Evolutionary conservation across 345 rosid species (phyloP).

Genomic region (Toxicodendron radicans): DNA sequence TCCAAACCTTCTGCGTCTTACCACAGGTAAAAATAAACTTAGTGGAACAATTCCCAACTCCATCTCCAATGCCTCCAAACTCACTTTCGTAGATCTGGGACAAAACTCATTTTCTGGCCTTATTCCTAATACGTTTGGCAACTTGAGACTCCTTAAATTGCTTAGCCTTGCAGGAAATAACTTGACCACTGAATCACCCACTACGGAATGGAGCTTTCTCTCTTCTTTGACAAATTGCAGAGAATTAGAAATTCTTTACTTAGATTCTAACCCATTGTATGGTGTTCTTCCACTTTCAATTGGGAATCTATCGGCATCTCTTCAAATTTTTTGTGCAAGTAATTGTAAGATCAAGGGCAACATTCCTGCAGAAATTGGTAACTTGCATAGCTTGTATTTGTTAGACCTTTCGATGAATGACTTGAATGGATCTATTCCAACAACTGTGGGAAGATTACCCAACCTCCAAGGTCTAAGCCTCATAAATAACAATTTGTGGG

Average conservation of each 20-base stretch:
- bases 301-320: not conserved
- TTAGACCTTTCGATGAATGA: conserved; percentile 1
- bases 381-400: not conserved
- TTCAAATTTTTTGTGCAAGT: not conserved
- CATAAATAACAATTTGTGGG: not conserved
- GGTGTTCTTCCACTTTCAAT: not conserved
- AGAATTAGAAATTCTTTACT: rapidly evolving
- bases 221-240: not conserved
- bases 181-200: not conserved
- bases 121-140: conserved; percentile 8
- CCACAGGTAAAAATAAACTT: not conserved
- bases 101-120: conserved; percentile 11
- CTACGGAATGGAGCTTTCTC: not conserved
- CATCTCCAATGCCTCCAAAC: conserved; percentile 22
- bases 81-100: not conserved
- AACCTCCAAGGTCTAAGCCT: not conserved
- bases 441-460: not conserved
- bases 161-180: not conserved
- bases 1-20: conserved; percentile 8
- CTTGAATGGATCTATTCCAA: conserved; percentile 4
- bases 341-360: conserved; percentile 7
- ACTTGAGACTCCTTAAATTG: not conserved
- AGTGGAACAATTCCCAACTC: conserved; percentile 9
- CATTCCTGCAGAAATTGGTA: conserved; percentile 21
- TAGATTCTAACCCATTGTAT: not conserved